Conservation (phyloP, 495 filamentous ascomycete genomes). For the Trichoderma orchidacearum region DNA sequence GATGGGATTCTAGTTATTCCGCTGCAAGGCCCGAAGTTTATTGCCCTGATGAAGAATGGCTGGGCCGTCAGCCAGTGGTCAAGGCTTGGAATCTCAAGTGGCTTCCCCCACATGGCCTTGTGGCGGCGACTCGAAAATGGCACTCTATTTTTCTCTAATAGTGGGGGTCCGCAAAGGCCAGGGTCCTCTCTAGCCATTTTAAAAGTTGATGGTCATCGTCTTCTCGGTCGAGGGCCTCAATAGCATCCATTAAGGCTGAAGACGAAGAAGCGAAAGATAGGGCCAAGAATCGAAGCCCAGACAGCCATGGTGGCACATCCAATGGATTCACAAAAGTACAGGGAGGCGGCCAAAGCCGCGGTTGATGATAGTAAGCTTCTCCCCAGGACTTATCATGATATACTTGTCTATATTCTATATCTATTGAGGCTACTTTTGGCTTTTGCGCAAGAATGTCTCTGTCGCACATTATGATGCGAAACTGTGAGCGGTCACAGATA, state of each 20-base stretch:
- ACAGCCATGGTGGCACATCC: neutral
- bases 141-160: neutral
- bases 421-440: neutral
- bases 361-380: constrained; percentile 69
- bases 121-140: neutral
- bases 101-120: neutral
- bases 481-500: too few species aligned
- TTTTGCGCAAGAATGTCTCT: too few species aligned
- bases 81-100: neutral
- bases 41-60: neutral
- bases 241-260: neutral
- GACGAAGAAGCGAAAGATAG: neutral
- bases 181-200: neutral
- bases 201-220: neutral
- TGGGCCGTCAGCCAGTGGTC: neutral
- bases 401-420: neutral
- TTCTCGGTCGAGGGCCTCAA: neutral
- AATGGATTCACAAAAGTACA: constrained; percentile 80
- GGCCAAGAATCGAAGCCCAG: neutral
- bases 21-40: neutral
- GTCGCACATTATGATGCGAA: too few species aligned
- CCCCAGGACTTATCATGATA: neutral
- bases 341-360: constrained; percentile 64
- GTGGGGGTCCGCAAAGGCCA: neutral
- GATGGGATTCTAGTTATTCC: neutral